Conservation (phyloP, 2,329 filamentous ascomycete species). For the Alternaria angustiovoidea region DNA sequence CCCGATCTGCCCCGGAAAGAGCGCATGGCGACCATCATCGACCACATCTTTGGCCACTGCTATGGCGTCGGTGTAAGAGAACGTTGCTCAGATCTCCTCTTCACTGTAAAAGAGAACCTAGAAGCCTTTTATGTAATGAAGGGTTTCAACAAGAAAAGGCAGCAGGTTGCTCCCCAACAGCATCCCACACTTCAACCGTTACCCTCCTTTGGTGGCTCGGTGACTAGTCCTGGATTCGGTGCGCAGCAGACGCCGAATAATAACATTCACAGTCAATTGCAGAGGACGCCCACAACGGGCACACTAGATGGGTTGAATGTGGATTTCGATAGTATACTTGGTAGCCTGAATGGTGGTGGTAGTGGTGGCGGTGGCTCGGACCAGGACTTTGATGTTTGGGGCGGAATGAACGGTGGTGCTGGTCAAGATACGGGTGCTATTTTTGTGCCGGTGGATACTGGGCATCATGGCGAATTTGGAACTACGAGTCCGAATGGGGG, state of each 20-base stretch:
- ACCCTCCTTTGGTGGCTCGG: conserved; percentile 20
- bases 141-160: conserved; percentile 43
- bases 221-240: conserved; percentile 21
- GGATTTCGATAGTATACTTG: conserved; percentile 45
- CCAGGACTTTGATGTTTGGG: conserved; percentile 42
- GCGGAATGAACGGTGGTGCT: conserved; percentile 29
- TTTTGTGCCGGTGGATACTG: conserved; percentile 47
- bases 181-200: conserved; percentile 41
- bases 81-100: conserved; percentile 46
- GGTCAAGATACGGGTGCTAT: conserved; percentile 43
- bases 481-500: conserved; percentile 38
- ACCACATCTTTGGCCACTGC: conserved; percentile 51
- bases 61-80: conserved; percentile 48
- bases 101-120: conserved; percentile 50
- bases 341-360: conserved; percentile 34
- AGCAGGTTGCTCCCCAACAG: conserved; percentile 33
- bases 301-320: conserved; percentile 40
- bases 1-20: conserved; percentile 47
- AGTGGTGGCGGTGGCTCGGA: conserved; percentile 7
- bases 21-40: conserved; percentile 50
- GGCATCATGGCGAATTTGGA: conserved; percentile 24
- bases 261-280: conserved; percentile 28
- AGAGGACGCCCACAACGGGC: conserved; percentile 30
- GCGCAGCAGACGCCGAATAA: conserved; percentile 9
- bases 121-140: conserved; percentile 52